Conservation (phyloP, 108 stramenopile species). For the Nitzschia sp. region DNA sequence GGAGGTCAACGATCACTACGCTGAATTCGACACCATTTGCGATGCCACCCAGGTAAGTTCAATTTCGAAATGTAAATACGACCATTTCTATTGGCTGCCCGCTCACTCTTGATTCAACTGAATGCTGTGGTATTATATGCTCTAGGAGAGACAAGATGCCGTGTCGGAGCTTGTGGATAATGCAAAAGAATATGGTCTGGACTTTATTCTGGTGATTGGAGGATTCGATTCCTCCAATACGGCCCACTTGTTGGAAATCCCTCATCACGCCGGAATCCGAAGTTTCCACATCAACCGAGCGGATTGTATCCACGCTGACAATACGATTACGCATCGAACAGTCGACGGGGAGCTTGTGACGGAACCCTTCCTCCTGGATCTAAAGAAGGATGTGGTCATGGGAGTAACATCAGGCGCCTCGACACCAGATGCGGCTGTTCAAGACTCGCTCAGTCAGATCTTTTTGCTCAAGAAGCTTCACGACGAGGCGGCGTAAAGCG, state of each 20-base stretch:
- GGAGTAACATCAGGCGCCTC: conserved; percentile 97
- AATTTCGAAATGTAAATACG: background rate
- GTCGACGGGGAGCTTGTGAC: conserved; percentile 86
- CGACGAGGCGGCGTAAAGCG: background rate
- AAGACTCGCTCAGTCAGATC: conserved; percentile 83
- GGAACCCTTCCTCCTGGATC: conserved; percentile 69
- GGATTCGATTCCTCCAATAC: conserved; percentile 98
- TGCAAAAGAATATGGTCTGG: conserved; percentile 59
- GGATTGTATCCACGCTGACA: conserved; percentile 86
- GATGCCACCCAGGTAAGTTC: conserved; percentile 92
- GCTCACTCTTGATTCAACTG: background rate
- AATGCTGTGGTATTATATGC: too few species aligned
- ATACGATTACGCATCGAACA: conserved; percentile 86
- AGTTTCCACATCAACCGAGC: conserved; percentile 93
- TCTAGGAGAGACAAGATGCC: conserved; percentile 86
- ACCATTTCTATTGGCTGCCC: background rate
- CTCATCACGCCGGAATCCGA: conserved; percentile 75
- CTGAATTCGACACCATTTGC: conserved; percentile 97
- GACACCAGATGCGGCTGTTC: conserved; percentile 89
- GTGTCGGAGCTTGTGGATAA: conserved; percentile 89
- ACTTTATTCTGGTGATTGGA: conserved; percentile 95
- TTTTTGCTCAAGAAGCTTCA: conserved; percentile 72
- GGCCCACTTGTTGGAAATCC: conserved; percentile 93
- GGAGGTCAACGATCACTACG: conserved; percentile 79
- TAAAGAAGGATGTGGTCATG: conserved; percentile 77